Conservation (phyloP, 108 stramenopile species). For the Fistulifera solaris region DNA sequence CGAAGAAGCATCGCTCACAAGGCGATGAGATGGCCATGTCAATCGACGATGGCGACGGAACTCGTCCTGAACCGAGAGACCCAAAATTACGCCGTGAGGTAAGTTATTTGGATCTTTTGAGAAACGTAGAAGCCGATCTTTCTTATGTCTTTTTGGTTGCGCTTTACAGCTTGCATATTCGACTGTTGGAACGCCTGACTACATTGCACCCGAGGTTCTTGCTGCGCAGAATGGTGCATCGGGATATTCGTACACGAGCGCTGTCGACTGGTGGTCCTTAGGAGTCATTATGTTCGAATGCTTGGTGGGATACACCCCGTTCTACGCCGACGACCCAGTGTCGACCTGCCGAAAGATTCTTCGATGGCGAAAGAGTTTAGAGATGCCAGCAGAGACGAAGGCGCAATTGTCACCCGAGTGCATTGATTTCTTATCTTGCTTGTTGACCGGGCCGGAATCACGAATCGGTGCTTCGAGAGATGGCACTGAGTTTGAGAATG, state of each 20-base stretch:
- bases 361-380: constrained; percentile 82
- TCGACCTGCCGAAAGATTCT: constrained; percentile 96
- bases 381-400: constrained; percentile 77
- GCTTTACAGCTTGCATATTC: constrained; percentile 86
- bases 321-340: constrained; percentile 98
- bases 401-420: constrained; percentile 71
- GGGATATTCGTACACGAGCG: constrained; percentile 91
- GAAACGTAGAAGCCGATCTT: too few relatives aligned
- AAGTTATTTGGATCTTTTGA: constrained; percentile 1
- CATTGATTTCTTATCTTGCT: constrained; percentile 81
- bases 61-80: constrained; percentile 23
- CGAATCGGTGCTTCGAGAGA: constrained; percentile 72
- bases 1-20: constrained; percentile 38
- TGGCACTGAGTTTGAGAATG: constrained; percentile 75
- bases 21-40: constrained; percentile 77
- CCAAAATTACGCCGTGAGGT: constrained; percentile 77
- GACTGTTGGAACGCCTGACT: constrained; percentile 99
- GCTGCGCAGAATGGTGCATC: constrained; percentile 88
- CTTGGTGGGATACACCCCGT: constrained; percentile 99
- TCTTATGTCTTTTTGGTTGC: too few relatives aligned
- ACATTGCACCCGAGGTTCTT: constrained; percentile 99
- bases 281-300: constrained; percentile 99
- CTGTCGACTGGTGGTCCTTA: constrained; percentile 99
- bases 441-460: constrained; percentile 78
- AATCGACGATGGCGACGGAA: constrained; percentile 50